Base-by-base conservation (phyloP, 192 early-diverging fungal genomes). In the Diversispora eburnea region DNA sequence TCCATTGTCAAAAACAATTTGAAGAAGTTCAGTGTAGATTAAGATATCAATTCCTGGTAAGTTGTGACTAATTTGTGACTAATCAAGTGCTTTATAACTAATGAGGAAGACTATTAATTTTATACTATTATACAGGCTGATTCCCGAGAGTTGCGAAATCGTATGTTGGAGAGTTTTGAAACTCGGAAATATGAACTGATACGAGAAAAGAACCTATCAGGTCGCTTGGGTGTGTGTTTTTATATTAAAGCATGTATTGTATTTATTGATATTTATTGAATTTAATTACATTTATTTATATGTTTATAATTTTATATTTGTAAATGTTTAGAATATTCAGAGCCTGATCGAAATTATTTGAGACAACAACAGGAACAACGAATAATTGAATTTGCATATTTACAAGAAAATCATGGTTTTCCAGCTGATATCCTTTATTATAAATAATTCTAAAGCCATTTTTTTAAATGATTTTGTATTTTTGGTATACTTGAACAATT, bases 351-450 rank as follows among this genome's bases (percentile, higher is more conserved):
- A 10, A 59, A 59, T 12, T 25, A 59, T 9, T 43, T 71, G 15
- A 15, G n/a, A 5, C 19, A 56, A 0, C 39, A 5, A 19, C 54
- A 47, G n/a, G 22, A 47, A 3, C 54, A 19, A 20, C 17, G 41
- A 22, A 5, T 63, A 45, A 17, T 15, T 17, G 60, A 73, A 54
- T 73, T 62, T 41, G 41, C 20, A 15, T 47, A 20, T 64, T 12
- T 73, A 5, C 60, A 64, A 63, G 17, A 20, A 8, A 39, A 55
- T 17, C 39, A 73, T 73, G 72, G 72, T 0, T 73, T 73, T 52
- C 72, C 72, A 63, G 72, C 60, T 51, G 60, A 73, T 73, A 73
- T 73, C 72, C 72, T 73, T 73, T 19, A 42, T 0, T 48, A 47
- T 49, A 39, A 39, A 48, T 48, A 46, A 60, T 22, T 42, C 12